phyloP scores from a whole-genome alignment of 2,329 filamentous ascomycete species.

The Metarhizium brunneum region DNA sequence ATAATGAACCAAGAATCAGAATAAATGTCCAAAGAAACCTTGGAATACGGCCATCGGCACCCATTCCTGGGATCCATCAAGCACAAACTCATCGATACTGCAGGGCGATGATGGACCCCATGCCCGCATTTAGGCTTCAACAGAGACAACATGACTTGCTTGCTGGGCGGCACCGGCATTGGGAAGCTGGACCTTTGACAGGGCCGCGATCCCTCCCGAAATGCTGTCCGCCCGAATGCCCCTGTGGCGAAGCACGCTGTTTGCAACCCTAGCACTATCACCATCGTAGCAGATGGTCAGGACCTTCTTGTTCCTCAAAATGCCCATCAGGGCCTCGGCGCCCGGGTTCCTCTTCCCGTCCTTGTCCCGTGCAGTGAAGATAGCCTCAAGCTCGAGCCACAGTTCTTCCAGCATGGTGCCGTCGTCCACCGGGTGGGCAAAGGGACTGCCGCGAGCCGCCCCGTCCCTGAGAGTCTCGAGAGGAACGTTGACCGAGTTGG shows the following conservation, averaged over 20 bases:
- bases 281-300: constrained; percentile 44
- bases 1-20: background rate
- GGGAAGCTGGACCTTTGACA: constrained; percentile 17
- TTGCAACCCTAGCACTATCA: constrained; percentile 43
- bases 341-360: constrained; percentile 17
- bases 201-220: constrained; percentile 27
- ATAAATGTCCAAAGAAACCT: background rate
- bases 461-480: constrained; percentile 27
- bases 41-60: background rate
- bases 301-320: constrained; percentile 27
- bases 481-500: constrained; percentile 36
- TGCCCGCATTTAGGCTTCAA: constrained; percentile 12
- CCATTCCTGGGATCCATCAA: too few species aligned
- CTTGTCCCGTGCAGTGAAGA: constrained; percentile 27
- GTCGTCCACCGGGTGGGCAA: constrained; percentile 35
- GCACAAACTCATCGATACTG: too few species aligned
- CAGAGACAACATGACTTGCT: constrained; percentile 12
- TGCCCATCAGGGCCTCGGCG: constrained; percentile 17
- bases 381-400: constrained; percentile 38
- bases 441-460: constrained; percentile 16
- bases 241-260: constrained; percentile 42
- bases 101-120: too few species aligned
- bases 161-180: constrained; percentile 16
- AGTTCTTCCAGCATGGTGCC: constrained; percentile 33
- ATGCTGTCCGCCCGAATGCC: constrained; percentile 37